Evolutionary conservation across 1,139 yeast species (phyloP), one percentile per base, ranked within the genome.

Genomic region (Magnusiomyces sp.): DNA sequence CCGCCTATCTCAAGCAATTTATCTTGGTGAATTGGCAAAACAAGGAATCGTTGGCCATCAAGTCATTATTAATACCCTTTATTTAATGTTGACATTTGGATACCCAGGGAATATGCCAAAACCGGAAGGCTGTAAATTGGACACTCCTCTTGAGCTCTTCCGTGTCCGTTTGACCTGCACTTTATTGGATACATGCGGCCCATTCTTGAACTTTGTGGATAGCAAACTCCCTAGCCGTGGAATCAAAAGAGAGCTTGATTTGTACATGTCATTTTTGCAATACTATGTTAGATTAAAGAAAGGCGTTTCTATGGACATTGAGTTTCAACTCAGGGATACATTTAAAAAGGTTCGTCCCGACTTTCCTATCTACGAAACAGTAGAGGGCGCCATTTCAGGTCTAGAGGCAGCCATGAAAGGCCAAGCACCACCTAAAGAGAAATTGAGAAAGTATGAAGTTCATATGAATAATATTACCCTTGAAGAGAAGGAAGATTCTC

Each of bases 241-340:
- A 19, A 47, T 50, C 43, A 40, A 39, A 19, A 66, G 64, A 10
- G 71, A 68, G 43, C 56, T 82, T 31, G 67, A 68, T 5, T 63
- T 75, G 2, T 77, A 83, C 55, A 59, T 83, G 55, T 72, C 74
- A 17, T 83, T 80, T 58, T 81, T 88, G 55, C 95, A 88, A 59
- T 88, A 79, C 62, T 89, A 87, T 60, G 66, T 78, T n/a, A 77
- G 74, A 62, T 76, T 85, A 46, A 89, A 89, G 60, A 66, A 66
- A 7, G 74, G 70, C 45, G 86, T 86, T 34, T 90, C 95, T 0
- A 70, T 76, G 56, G 95, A 86, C 45, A 67, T 79, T 3, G 76
- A 76, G 49, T 80, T 80, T 57, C 74, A 71, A 45, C 60, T 85
- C n/a, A 64, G 56, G 9, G 75, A 72, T 46, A 68, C 76, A 34